Evolutionary conservation across 2,329 filamentous ascomycete species (phyloP).

Genomic region (Diaporthe aspalathi): DNA sequence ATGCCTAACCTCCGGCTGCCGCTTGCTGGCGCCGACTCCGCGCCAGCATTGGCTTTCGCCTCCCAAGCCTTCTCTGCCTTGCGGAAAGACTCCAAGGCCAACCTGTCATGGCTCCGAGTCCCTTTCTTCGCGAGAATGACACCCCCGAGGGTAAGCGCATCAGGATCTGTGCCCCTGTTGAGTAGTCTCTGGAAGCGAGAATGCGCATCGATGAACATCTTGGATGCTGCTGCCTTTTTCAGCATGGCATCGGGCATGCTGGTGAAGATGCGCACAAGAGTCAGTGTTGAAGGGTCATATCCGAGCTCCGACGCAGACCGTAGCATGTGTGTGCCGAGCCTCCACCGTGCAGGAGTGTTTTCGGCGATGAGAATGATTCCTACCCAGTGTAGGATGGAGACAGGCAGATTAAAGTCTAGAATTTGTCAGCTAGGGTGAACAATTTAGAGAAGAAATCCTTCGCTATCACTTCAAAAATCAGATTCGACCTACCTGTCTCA

Average conservation of each 20-base stretch:
- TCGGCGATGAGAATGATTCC: conserved; percentile 44
- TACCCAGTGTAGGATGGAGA: conserved; percentile 49
- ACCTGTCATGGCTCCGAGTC: conserved; percentile 38
- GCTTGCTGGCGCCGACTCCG: background rate
- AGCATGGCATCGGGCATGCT: conserved; percentile 36
- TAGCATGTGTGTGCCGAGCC: conserved; percentile 50
- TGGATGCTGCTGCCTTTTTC: conserved; percentile 40
- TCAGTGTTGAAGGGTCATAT: conserved; percentile 52
- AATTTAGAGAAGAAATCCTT: background rate
- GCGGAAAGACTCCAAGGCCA: conserved; percentile 45
- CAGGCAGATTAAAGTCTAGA: conserved; percentile 43
- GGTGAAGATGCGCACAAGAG: conserved; percentile 44
- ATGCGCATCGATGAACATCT: conserved; percentile 42
- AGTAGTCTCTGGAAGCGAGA: conserved; percentile 44
- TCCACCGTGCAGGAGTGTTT: conserved; percentile 29
- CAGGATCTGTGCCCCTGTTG: conserved; percentile 42
- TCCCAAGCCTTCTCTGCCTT: conserved; percentile 31
- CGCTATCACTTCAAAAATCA: no score
- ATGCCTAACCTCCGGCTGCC: conserved; percentile 24
- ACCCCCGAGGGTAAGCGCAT: conserved; percentile 53
- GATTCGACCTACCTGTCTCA: conserved; percentile 38
- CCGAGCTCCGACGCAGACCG: conserved; percentile 46
- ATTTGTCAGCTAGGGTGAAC: conserved; percentile 1
- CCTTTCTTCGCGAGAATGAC: conserved; percentile 42
- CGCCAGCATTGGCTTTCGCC: conserved; percentile 1